Evolutionary conservation across 2,329 filamentous ascomycete species (phyloP), one percentile per base, ranked within the genome.

Genomic region (Aspergillus awamori): DNA sequence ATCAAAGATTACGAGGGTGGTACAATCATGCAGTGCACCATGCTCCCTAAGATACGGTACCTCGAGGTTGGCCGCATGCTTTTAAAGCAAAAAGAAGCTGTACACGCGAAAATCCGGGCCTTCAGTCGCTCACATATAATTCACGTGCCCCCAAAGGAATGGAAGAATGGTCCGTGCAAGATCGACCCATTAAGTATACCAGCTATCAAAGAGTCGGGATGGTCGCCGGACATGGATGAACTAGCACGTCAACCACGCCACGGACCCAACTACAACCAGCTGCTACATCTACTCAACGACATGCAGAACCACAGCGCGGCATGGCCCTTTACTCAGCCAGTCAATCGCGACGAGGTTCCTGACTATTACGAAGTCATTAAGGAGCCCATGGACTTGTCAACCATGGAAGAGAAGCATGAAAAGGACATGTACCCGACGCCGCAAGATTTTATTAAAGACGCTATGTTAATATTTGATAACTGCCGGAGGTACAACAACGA

Each of bases 1-100:
- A 99, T 99, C 81, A 99, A 99, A 75, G 95, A 99, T 75, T 99
- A 99, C 76, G 95, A 99, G 78, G 95, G 95, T 60, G 95, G 95
- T 61, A 99, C 95, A 0, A 96, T 99, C 63, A 99, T 99, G 95
- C 95, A 99, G 80, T 99, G 95, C 73, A 92, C 90, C 56, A 98
- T 99, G 95, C 85, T 99, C 20, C 94, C 94, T 7, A 91, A 90
- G 64, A 92, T 98, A 58, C 90, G 95, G 53, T 99, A 99, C 77
- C 88, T 99, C 5, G 94, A 99, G 76, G 87, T 89, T 72, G 91
- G 92, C 3, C 89, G 93, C 64, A 96, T 99, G 92, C 84, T 99
- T 2, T 85, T 97, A 52, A 98, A 99, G 81, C 95, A 99, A 76
- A 98, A 97, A 76, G 95, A 97, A 76, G 90, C 89, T 57, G 93